Percentiles rank a stretch among this genome's conserved stretches.
Evolutionary conservation across 2,329 filamentous ascomycete genomes (phyloP).

Genomic region (Colletotrichum spaethianum): DNA sequence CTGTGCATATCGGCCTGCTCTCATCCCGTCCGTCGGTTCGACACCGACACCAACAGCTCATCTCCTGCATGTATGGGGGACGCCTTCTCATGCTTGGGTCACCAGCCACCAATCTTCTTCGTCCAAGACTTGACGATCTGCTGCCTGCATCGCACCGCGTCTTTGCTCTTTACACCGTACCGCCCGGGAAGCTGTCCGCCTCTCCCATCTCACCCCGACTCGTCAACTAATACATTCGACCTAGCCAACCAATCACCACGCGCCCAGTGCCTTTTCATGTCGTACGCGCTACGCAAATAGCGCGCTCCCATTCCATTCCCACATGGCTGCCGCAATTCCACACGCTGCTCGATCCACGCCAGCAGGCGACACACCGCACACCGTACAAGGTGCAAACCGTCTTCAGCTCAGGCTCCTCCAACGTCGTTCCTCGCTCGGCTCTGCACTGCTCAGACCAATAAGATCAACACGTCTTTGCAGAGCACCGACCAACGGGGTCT

Average conservation of each 20-base stretch:
- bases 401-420: neutral
- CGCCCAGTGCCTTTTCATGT: neutral
- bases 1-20: neutral
- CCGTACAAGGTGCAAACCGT: neutral
- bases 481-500: slow-evolving; percentile 20
- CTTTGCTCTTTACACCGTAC: neutral
- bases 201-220: neutral
- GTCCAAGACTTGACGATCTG: slow-evolving; percentile 9
- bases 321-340: neutral
- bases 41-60: neutral
- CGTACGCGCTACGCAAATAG: neutral
- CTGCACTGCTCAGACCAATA: neutral
- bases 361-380: too few species aligned
- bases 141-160: slow-evolving; percentile 4
- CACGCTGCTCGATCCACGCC: neutral
- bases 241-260: neutral
- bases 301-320: neutral
- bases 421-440: neutral
- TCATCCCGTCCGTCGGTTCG: neutral
- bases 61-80: slow-evolving; percentile 19
- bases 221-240: neutral
- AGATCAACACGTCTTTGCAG: slow-evolving; percentile 5
- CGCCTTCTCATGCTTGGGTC: neutral
- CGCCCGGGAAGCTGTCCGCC: neutral
- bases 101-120: slow-evolving; percentile 7